A percentile compares a stretch with the other conserved stretches of the same genome.
Evolutionary conservation across 2,329 filamentous ascomycete species (phyloP).

Genomic region (Talaromyces sp.): DNA sequence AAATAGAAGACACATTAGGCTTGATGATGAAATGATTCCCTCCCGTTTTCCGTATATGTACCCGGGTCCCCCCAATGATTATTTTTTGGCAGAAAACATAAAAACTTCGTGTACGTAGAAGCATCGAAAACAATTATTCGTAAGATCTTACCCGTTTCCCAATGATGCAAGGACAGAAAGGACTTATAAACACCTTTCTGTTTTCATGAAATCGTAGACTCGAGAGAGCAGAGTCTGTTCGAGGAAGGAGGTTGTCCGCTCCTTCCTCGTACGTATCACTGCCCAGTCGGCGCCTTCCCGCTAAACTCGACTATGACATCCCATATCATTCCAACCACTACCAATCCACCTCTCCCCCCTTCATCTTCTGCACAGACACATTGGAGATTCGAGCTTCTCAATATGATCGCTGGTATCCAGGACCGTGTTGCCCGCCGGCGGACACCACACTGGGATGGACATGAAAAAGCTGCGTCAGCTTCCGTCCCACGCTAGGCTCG

Average conservation of each 20-base stretch:
- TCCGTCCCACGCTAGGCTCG: conserved; percentile 74
- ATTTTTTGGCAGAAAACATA: neutral
- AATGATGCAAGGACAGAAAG: conserved; percentile 10
- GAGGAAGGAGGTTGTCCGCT: neutral
- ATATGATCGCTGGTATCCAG: conserved; percentile 12
- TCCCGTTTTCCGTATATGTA: conserved; percentile 5
- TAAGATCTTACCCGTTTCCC: conserved; percentile 16
- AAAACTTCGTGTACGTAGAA: neutral
- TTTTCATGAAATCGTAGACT: conserved; percentile 1
- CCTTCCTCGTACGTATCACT: neutral
- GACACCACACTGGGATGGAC: conserved; percentile 27
- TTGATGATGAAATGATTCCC: conserved; percentile 1
- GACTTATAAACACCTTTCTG: neutral
- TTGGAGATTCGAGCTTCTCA: neutral
- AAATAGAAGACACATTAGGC: neutral
- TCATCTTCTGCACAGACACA: neutral
- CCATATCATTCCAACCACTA: neutral
- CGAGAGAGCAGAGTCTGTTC: neutral
- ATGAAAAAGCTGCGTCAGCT: conserved; percentile 76
- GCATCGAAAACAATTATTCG: neutral
- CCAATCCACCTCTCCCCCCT: neutral
- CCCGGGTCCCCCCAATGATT: neutral
- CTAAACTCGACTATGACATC: neutral
- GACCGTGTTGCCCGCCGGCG: neutral
- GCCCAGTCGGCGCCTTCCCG: conserved; percentile 4